Evolutionary conservation across 306 rosid genomes (phyloP).

Genomic region (Citrullus mucosospermus): DNA sequence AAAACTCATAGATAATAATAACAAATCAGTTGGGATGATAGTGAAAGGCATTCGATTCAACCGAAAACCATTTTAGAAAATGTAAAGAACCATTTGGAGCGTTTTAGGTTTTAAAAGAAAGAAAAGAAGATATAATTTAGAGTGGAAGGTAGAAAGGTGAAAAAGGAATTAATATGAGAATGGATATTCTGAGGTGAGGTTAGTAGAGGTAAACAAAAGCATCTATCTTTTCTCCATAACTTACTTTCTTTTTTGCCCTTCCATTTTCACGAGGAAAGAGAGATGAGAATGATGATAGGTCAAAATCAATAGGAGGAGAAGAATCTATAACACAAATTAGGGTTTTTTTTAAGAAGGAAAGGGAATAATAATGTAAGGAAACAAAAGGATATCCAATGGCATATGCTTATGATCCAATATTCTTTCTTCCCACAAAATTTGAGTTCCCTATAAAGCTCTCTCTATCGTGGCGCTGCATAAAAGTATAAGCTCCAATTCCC

Average conservation of each 20-base stretch:
- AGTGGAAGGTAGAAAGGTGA: background rate
- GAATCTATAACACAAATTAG: background rate
- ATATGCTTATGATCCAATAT: constrained; percentile 27
- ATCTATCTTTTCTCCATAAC: constrained; percentile 8
- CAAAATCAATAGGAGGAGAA: background rate
- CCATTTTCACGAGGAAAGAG: background rate
- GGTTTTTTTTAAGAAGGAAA: background rate
- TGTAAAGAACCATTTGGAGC: background rate
- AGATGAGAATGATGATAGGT: background rate
- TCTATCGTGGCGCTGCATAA: background rate
- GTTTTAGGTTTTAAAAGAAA: background rate
- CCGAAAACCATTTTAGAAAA: too few relatives aligned
- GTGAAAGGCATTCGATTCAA: too few relatives aligned
- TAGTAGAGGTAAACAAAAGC: constrained; percentile 13
- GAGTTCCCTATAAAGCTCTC: constrained; percentile 1
- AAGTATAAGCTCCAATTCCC: background rate
- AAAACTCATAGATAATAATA: too few relatives aligned
- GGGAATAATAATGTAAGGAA: background rate
- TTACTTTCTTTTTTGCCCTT: background rate
- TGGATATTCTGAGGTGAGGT: constrained; percentile 27
- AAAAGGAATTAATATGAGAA: background rate
- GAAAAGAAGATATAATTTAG: background rate
- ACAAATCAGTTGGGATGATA: too few relatives aligned
- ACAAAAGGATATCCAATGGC: constrained; percentile 37
- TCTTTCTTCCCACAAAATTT: background rate